phyloP scores from a whole-genome alignment of 345 rosid genomes.

The Arabidopsis suecica region DNA sequence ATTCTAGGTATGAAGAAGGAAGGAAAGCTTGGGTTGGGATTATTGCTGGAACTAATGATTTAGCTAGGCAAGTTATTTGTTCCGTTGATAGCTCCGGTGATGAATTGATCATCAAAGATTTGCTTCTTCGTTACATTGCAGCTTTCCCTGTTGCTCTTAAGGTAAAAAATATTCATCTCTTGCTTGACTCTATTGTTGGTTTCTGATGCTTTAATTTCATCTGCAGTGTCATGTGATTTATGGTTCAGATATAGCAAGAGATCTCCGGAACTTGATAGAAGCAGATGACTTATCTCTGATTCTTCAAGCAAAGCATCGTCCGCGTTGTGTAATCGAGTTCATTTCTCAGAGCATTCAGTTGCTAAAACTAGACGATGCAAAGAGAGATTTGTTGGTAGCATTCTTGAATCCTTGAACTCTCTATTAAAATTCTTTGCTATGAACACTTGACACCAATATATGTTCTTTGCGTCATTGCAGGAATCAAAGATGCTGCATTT shows the following conservation, averaged over 20 bases:
- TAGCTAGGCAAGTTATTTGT: slow-evolving; percentile 67
- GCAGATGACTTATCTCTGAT: slow-evolving; percentile 73
- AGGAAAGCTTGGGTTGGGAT: slow-evolving; percentile 83
- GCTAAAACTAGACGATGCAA: slow-evolving; percentile 68
- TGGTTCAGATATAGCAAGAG: slow-evolving; percentile 73
- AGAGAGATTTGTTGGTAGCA: slow-evolving; percentile 67
- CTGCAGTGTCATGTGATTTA: slow-evolving; percentile 81
- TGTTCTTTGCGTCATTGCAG: slow-evolving; percentile 43
- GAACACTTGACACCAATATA: background rate
- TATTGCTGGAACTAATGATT: slow-evolving; percentile 71
- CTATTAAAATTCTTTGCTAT: slow-evolving; percentile 26
- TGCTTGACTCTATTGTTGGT: background rate
- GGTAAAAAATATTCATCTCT: slow-evolving; percentile 43
- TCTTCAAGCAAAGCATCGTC: slow-evolving; percentile 77
- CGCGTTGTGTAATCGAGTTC: slow-evolving; percentile 80
- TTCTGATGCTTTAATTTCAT: slow-evolving; percentile 19
- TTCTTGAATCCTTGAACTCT: slow-evolving; percentile 4
- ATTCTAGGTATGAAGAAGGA: slow-evolving; percentile 87
- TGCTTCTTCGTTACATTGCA: slow-evolving; percentile 69
- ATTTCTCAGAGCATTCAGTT: slow-evolving; percentile 71
- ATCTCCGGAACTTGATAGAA: slow-evolving; percentile 71
- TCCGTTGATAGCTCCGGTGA: slow-evolving; percentile 56
- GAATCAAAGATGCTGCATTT: slow-evolving; percentile 74
- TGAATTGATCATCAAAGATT: slow-evolving; percentile 51
- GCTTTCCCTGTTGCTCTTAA: slow-evolving; percentile 91